Conservation (phyloP, 164 flowering plant species). For the Stephania yunnanensis region DNA sequence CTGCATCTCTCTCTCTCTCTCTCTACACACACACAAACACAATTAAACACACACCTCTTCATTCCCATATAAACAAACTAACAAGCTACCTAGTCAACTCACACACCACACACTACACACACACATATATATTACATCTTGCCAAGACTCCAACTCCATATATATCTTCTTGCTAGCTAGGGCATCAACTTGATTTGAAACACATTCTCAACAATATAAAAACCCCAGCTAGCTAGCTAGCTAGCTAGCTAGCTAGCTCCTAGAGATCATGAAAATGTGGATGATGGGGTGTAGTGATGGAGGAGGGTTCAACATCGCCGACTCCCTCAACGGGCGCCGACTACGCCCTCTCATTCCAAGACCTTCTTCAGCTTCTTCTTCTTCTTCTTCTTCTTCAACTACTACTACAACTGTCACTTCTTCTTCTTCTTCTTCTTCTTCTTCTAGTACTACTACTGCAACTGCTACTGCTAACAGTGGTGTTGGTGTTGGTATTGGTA, state of each 20-base stretch:
- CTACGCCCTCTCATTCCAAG: slow-evolving; percentile 64
- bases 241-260: not conserved
- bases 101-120: slow-evolving; percentile 9
- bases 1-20: not conserved
- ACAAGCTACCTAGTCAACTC: too few species aligned
- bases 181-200: too few species aligned
- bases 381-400: slow-evolving; percentile 14
- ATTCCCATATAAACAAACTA: too few species aligned
- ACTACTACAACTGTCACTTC: not conserved
- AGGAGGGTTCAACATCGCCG: slow-evolving; percentile 38
- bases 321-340: slow-evolving; percentile 42
- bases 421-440: not conserved
- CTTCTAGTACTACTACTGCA: not conserved
- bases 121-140: too few species aligned
- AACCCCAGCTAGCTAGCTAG: too few species aligned
- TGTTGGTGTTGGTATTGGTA: too few species aligned
- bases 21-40: too few species aligned
- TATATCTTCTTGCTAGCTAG: not conserved
- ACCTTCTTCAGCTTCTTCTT: slow-evolving; percentile 23
- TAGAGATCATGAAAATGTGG: slow-evolving; percentile 34
- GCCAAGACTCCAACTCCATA: not conserved
- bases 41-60: too few species aligned
- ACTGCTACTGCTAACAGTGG: slow-evolving; percentile 6
- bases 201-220: too few species aligned
- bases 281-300: slow-evolving; percentile 66